Conservation (phyloP, 2,329 filamentous ascomycete genomes). For the Colletotrichum liriopes region DNA sequence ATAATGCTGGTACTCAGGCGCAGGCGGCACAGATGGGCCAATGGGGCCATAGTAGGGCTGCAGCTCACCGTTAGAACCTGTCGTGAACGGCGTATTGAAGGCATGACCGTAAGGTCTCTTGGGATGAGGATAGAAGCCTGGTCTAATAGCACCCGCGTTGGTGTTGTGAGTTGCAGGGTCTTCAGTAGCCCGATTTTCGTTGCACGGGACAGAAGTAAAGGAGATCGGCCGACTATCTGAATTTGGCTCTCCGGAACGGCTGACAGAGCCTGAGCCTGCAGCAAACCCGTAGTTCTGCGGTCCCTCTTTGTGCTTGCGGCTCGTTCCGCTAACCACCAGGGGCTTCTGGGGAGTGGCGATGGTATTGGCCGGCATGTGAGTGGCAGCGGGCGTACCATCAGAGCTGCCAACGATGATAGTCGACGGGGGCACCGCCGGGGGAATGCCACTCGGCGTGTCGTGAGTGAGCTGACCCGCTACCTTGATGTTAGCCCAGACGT, state of each 20-base stretch:
- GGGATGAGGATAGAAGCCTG: background rate
- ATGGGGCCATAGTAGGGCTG: constrained; percentile 13
- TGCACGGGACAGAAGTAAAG: background rate
- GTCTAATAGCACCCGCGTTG: background rate
- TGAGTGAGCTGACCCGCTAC: constrained; percentile 17
- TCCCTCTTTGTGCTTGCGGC: background rate
- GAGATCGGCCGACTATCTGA: background rate
- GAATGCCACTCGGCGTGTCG: constrained; percentile 26
- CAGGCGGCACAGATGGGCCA: constrained; percentile 5
- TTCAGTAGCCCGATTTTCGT: background rate
- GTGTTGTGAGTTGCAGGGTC: background rate
- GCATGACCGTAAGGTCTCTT: background rate
- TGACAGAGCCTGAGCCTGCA: background rate
- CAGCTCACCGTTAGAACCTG: constrained; percentile 10
- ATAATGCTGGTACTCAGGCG: background rate
- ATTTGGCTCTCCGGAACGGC: background rate
- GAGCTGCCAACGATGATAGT: background rate
- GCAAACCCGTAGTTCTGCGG: background rate
- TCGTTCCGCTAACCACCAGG: constrained; percentile 20
- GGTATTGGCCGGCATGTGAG: background rate
- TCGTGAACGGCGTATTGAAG: constrained; percentile 12
- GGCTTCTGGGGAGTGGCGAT: background rate
- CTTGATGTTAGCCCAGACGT: background rate
- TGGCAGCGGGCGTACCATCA: background rate
- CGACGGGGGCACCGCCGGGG: background rate